These are phyloP conservation scores for Blechomonas ayalai DNA, from an alignment of 208 protist genomes.

Conservation along the genomic window DNA sequence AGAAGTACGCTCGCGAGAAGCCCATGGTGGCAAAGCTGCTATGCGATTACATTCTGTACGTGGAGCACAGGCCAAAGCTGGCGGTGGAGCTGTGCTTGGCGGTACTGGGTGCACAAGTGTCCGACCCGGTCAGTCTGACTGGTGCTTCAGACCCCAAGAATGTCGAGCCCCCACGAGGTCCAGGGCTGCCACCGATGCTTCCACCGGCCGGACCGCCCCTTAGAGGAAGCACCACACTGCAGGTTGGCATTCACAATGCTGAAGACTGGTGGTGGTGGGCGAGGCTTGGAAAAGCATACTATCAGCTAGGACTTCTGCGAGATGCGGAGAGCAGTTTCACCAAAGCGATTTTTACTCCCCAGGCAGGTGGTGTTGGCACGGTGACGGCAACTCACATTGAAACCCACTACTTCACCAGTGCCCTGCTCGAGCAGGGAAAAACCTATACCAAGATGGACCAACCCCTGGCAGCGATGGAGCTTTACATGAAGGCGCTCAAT, in stretches of 20 bases:
- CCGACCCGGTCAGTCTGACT: slow-evolving; percentile 8
- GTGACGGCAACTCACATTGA: too few species aligned
- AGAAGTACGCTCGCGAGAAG: slow-evolving; percentile 83
- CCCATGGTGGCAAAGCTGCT: slow-evolving; percentile 90
- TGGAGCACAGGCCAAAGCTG: slow-evolving; percentile 88
- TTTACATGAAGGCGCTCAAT: slow-evolving; percentile 68
- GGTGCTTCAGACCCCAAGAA: slow-evolving; percentile 3
- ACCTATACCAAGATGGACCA: slow-evolving; percentile 92
- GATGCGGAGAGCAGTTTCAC: slow-evolving; percentile 92
- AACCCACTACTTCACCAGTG: slow-evolving; percentile 75
- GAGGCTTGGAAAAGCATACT: slow-evolving; percentile 90
- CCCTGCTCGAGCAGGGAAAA: slow-evolving; percentile 90
- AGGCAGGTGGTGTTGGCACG: too few species aligned
- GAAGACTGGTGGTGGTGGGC: slow-evolving; percentile 96
- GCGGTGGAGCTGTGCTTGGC: slow-evolving; percentile 85
- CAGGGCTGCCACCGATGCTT: neutral
- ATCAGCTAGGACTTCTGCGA: slow-evolving; percentile 91
- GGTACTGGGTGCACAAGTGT: slow-evolving; percentile 19
- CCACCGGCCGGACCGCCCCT: neutral
- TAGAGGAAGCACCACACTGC: slow-evolving; percentile 2
- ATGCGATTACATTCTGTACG: slow-evolving; percentile 93
- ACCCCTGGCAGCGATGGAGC: slow-evolving; percentile 89
- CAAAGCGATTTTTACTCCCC: too few species aligned
- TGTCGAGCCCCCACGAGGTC: neutral
- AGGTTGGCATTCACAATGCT: slow-evolving; percentile 35